These are phyloP conservation scores for Fomitopsis pulvina DNA, from an alignment of 768 basidiomycete species.

Conservation along the genomic window DNA sequence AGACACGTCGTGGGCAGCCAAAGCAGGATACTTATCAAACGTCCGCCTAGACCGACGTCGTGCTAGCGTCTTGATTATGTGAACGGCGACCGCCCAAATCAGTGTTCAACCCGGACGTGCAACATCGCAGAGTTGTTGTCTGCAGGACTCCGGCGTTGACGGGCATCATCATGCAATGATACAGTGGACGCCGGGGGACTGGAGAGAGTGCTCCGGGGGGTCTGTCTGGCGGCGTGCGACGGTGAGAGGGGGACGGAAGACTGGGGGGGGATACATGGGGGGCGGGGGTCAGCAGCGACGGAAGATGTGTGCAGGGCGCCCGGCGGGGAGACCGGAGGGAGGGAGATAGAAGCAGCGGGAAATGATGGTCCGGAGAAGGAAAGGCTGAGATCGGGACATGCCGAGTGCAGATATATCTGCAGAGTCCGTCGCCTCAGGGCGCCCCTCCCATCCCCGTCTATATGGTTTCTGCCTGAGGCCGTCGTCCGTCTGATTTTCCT, in stretches of 20 bases:
- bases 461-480: constrained; percentile 17
- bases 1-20: no score
- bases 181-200: background rate
- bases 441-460: constrained; percentile 6
- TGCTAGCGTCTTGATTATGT: no score
- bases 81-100: no score
- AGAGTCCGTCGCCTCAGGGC: background rate
- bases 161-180: background rate
- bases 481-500: constrained; percentile 20
- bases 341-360: constrained; percentile 4
- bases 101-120: background rate
- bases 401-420: constrained; percentile 13
- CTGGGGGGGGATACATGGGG: background rate
- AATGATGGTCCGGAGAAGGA: constrained; percentile 1
- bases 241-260: background rate
- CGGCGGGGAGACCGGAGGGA: background rate
- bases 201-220: background rate
- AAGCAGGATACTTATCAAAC: no score
- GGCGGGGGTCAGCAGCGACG: background rate
- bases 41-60: no score
- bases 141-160: background rate
- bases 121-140: background rate
- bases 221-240: background rate
- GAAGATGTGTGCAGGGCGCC: background rate
- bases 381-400: constrained; percentile 5